These are phyloP conservation scores for Sarcodon sp. DNA, from an alignment of 768 basidiomycete genomes.

Conservation along the genomic window DNA sequence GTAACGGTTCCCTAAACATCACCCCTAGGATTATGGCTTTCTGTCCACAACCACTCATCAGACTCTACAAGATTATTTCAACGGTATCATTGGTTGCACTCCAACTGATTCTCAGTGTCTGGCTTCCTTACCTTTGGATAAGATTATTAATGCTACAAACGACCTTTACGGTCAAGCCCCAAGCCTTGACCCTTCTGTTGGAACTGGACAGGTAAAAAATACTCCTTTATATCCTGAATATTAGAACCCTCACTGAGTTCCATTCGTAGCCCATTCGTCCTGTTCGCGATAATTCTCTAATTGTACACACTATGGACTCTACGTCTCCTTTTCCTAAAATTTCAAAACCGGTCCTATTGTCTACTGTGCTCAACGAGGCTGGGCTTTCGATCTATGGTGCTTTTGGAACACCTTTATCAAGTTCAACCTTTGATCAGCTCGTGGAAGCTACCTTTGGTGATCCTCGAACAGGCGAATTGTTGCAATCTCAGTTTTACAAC, in stretches of 20 bases:
- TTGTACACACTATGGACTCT: conserved; percentile 53
- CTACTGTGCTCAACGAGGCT: conserved; percentile 64
- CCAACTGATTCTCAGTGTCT: conserved; percentile 36
- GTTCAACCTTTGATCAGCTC: conserved; percentile 21
- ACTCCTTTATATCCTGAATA: no score
- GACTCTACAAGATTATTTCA: conserved; percentile 40
- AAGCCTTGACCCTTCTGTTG: conserved; percentile 39
- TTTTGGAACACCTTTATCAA: conserved; percentile 26
- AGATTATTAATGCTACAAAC: conserved; percentile 41
- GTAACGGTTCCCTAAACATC: neutral
- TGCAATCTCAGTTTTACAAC: conserved; percentile 35
- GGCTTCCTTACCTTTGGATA: conserved; percentile 29
- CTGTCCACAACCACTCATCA: conserved; percentile 39
- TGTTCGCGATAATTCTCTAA: conserved; percentile 52
- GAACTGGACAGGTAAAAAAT: conserved; percentile 14
- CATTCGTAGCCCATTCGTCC: conserved; percentile 44
- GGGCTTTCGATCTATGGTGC: conserved; percentile 41
- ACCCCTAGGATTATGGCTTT: conserved; percentile 57
- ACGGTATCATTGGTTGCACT: conserved; percentile 30
- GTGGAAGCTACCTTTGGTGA: conserved; percentile 34
- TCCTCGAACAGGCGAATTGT: conserved; percentile 26
- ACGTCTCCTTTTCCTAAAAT: conserved; percentile 44
- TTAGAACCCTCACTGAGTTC: no score
- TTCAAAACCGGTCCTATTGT: conserved; percentile 56
- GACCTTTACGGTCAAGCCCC: conserved; percentile 29